phyloP scores from a whole-genome alignment of 345 rosid genomes.

The Pugionium cornutum region DNA sequence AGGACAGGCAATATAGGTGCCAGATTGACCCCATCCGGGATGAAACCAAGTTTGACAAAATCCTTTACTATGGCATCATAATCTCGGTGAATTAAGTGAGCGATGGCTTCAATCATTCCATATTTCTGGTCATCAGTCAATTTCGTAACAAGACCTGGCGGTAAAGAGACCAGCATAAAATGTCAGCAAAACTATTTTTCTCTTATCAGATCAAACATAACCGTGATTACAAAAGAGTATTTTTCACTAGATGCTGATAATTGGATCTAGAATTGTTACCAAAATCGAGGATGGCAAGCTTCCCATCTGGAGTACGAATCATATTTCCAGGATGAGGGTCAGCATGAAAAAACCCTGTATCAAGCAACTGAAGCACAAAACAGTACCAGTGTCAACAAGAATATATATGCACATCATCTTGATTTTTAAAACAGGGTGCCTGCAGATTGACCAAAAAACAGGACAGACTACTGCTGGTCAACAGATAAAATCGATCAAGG shows the following conservation, averaged over 20 bases:
- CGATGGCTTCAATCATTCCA: conserved; percentile 98
- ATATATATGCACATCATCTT: not conserved
- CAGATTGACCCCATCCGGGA: conserved; percentile 93
- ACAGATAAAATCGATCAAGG: not conserved
- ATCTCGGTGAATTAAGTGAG: conserved; percentile 94
- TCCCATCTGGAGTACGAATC: conserved; percentile 98
- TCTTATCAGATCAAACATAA: not conserved
- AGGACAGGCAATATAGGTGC: conserved; percentile 91
- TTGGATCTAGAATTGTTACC: conserved; percentile 50
- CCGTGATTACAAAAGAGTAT: not conserved
- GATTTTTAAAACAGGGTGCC: not conserved
- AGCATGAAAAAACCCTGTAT: conserved; percentile 97
- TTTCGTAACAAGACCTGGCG: conserved; percentile 84
- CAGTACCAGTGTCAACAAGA: conserved; percentile 15
- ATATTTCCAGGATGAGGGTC: conserved; percentile 99
- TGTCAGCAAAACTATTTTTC: not conserved
- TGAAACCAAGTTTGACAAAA: conserved; percentile 92
- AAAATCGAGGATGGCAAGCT: conserved; percentile 93
- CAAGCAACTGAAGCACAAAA: conserved; percentile 70
- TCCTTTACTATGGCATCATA: conserved; percentile 87
- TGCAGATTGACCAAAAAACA: not conserved
- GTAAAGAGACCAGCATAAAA: not conserved
- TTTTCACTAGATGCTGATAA: not conserved
- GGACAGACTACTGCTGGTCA: conserved; percentile 1
- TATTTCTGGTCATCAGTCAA: conserved; percentile 95